phyloP scores from a whole-genome alignment of 2,329 filamentous ascomycete genomes.

The Stemphylium vesicarium region DNA sequence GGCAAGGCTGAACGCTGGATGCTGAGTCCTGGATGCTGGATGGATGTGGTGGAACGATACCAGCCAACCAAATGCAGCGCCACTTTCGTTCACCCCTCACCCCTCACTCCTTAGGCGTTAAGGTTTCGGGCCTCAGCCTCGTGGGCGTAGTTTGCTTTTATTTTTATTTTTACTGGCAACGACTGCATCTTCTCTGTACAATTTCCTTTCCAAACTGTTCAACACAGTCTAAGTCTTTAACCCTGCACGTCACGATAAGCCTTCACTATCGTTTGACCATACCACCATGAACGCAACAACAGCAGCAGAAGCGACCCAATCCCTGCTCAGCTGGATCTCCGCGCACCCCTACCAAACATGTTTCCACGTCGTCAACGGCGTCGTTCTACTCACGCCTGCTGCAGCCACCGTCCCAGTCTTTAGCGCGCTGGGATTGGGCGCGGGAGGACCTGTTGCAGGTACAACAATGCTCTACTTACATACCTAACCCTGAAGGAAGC shows the following conservation, averaged over 20 bases:
- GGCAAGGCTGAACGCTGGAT: neutral
- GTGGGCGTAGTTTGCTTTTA: neutral
- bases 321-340: constrained; percentile 24
- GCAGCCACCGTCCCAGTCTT: constrained; percentile 33
- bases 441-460: constrained; percentile 33
- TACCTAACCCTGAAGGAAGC: neutral
- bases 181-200: neutral
- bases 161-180: neutral
- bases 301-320: constrained; percentile 5
- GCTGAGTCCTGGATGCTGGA: neutral
- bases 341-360: constrained; percentile 33
- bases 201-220: neutral
- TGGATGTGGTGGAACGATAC: neutral
- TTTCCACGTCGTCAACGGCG: constrained; percentile 31
- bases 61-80: constrained; percentile 8
- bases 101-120: neutral
- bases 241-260: neutral
- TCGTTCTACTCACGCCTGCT: constrained; percentile 31
- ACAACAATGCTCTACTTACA: neutral
- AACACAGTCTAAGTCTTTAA: neutral
- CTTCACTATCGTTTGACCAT: neutral
- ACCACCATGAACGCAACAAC: constrained; percentile 2
- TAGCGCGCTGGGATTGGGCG: constrained; percentile 26
- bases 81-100: neutral
- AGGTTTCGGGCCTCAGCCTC: neutral